phyloP scores from a whole-genome alignment of 441 rosid species.

The Arabidopsis lyrata region DNA sequence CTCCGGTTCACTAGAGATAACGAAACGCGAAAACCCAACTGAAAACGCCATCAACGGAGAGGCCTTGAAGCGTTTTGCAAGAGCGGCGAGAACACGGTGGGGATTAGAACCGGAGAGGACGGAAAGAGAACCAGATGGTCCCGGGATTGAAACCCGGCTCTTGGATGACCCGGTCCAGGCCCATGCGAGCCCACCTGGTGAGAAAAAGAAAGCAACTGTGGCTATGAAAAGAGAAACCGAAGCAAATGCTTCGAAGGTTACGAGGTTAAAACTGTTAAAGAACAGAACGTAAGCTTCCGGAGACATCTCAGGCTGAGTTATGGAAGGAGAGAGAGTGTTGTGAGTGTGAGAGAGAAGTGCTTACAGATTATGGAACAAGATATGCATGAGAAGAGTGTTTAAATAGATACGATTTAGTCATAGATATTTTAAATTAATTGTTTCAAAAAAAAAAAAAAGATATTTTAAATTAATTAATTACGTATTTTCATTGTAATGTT shows the following conservation, averaged over 20 bases:
- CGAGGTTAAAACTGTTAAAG: slow-evolving; percentile 28
- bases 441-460: too few species aligned
- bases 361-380: too few species aligned
- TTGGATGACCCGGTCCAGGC: slow-evolving; percentile 44
- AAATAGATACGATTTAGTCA: slow-evolving; percentile 36
- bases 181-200: slow-evolving; percentile 90
- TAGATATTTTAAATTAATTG: background rate
- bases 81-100: slow-evolving; percentile 61
- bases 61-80: slow-evolving; percentile 50
- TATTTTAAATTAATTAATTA: background rate
- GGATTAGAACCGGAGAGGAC: slow-evolving; percentile 56
- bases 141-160: slow-evolving; percentile 54
- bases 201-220: slow-evolving; percentile 49
- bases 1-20: slow-evolving; percentile 79
- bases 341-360: background rate
- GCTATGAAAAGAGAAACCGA: slow-evolving; percentile 46
- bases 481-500: background rate
- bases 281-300: slow-evolving; percentile 45
- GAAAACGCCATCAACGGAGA: slow-evolving; percentile 75
- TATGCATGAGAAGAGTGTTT: slow-evolving; percentile 25
- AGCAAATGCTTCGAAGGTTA: slow-evolving; percentile 48
- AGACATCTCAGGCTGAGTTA: slow-evolving; percentile 48
- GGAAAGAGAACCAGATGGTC: slow-evolving; percentile 61
- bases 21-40: slow-evolving; percentile 72
- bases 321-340: background rate